Conservation (phyloP, 306 rosid genomes). For the Cucurbita argyrosperma region DNA sequence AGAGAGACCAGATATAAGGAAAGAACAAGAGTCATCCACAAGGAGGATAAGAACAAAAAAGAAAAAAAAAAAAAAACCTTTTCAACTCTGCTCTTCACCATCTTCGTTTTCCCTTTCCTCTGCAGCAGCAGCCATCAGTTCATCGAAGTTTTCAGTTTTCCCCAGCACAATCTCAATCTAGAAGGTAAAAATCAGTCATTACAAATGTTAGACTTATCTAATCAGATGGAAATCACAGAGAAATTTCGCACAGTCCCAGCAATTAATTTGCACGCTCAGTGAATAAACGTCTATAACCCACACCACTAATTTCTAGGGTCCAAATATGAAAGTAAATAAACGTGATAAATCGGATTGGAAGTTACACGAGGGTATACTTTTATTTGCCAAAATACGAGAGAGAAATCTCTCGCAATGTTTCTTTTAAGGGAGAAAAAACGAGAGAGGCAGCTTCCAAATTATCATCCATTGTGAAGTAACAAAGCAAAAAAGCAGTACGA, state of each 20-base stretch:
- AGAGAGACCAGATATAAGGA: constrained; percentile 6
- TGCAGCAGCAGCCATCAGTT: constrained; percentile 45
- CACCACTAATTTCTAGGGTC: background rate
- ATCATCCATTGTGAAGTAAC: background rate
- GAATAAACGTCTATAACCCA: background rate
- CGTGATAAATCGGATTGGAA: background rate
- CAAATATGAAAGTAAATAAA: background rate
- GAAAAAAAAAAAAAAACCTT: background rate
- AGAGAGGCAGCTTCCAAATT: background rate
- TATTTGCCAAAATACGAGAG: background rate
- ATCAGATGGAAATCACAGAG: background rate
- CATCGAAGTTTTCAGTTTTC: constrained; percentile 49
- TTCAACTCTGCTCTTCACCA: constrained; percentile 36
- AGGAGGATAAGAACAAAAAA: background rate
- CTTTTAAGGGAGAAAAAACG: too few species aligned
- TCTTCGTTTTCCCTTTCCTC: constrained; percentile 41
- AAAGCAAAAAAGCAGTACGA: background rate
- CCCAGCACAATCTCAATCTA: constrained; percentile 49
- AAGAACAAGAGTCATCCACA: constrained; percentile 4
- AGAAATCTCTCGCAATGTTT: background rate
- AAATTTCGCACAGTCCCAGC: background rate
- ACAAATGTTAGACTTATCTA: background rate
- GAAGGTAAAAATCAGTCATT: background rate
- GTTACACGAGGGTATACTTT: background rate
- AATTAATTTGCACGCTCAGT: background rate